Conservation (phyloP, 257 asterid genomes). For the Leptodermis oblonga region DNA sequence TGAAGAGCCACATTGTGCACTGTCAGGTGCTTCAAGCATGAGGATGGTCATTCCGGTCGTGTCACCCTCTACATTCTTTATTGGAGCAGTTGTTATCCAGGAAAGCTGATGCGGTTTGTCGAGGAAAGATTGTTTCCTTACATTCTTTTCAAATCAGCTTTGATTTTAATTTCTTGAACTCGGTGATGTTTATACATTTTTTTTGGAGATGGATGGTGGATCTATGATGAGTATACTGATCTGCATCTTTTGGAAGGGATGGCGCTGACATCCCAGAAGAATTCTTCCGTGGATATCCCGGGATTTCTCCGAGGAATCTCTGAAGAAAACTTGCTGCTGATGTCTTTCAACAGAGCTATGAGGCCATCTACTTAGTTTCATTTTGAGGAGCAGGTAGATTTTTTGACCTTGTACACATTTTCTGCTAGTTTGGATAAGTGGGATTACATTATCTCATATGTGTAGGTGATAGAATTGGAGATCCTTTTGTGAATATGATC, state of each 20-base stretch:
- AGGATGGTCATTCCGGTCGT: constrained; percentile 4
- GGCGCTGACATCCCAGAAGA: constrained; percentile 16
- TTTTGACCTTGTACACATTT: constrained; percentile 28
- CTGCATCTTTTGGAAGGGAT: constrained; percentile 15
- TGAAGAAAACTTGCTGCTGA: neutral
- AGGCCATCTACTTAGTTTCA: constrained; percentile 25
- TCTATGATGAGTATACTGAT: constrained; percentile 14
- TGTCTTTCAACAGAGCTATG: constrained; percentile 9
- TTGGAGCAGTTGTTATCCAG: constrained; percentile 3
- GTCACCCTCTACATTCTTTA: constrained; percentile 5
- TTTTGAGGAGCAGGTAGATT: constrained; percentile 18
- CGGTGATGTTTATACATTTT: constrained; percentile 11
- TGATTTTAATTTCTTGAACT: constrained; percentile 14
- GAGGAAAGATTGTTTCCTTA: neutral
- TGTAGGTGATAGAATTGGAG: constrained; percentile 25
- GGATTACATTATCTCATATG: constrained; percentile 23
- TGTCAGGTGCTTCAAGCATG: constrained; percentile 52
- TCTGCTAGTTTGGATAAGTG: constrained; percentile 18
- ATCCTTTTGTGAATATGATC: constrained; percentile 40
- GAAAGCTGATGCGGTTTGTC: constrained; percentile 18
- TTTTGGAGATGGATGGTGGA: constrained; percentile 13
- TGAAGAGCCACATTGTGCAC: constrained; percentile 46
- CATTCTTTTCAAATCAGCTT: constrained; percentile 11
- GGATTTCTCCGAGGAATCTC: constrained; percentile 1
- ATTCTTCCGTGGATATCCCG: constrained; percentile 8